Conservation (phyloP, 768 basidiomycete genomes). For the Coprinopsis sp. region DNA sequence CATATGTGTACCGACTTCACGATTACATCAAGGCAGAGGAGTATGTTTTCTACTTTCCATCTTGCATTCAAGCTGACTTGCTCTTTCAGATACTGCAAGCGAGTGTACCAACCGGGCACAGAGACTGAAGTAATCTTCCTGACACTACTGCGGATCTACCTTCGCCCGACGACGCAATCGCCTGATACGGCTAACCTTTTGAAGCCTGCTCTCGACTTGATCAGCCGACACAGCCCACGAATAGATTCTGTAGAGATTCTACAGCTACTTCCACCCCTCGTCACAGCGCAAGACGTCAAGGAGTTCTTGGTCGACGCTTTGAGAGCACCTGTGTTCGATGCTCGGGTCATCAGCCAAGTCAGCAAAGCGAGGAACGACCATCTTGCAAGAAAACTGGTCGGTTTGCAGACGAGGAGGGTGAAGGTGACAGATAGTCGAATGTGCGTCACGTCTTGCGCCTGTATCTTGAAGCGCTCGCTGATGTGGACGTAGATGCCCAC, state of each 20-base stretch:
- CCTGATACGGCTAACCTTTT: constrained; percentile 53
- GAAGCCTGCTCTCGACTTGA: constrained; percentile 80
- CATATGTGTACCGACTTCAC: constrained; percentile 85
- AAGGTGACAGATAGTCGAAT: constrained; percentile 90
- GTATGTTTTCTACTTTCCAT: constrained; percentile 37
- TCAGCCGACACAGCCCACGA: constrained; percentile 76
- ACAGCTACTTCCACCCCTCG: constrained; percentile 84
- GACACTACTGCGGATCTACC: constrained; percentile 81
- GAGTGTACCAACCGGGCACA: constrained; percentile 58
- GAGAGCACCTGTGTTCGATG: constrained; percentile 64
- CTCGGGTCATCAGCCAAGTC: constrained; percentile 63
- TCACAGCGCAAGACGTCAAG: constrained; percentile 75
- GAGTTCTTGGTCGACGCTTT: constrained; percentile 72
- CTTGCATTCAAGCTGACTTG: constrained; percentile 1
- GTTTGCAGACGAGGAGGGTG: constrained; percentile 74
- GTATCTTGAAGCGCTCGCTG: constrained; percentile 4
- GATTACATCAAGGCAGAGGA: constrained; percentile 87
- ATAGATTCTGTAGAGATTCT: constrained; percentile 81
- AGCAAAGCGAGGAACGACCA: constrained; percentile 75
- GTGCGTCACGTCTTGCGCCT: constrained; percentile 54
- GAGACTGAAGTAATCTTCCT: constrained; percentile 69
- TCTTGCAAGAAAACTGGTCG: constrained; percentile 66
- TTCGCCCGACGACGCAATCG: constrained; percentile 58
- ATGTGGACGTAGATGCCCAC: constrained; percentile 67
- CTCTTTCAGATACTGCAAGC: constrained; percentile 77